These are phyloP conservation scores for Adansonia madagascariensis DNA, from an alignment of 441 rosid genomes.

Conservation along the genomic window DNA sequence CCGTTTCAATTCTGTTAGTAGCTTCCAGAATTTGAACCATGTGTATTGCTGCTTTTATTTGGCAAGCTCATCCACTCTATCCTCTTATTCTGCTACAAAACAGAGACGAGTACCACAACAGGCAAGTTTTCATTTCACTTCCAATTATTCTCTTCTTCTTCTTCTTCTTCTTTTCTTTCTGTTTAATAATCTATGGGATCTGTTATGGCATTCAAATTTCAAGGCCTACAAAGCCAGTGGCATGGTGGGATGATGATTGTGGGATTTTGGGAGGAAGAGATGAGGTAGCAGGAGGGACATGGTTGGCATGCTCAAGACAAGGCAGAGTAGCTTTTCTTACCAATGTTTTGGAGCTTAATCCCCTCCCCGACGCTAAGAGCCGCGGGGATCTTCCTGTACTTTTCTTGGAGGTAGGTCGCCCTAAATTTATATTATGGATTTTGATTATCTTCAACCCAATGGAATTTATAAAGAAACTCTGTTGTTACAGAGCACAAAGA, in stretches of 20 bases:
- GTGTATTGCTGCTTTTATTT: slow-evolving; percentile 70
- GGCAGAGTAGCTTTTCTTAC: slow-evolving; percentile 72
- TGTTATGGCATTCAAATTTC: background rate
- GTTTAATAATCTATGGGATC: background rate
- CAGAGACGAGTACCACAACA: slow-evolving; percentile 71
- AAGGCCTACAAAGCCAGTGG: slow-evolving; percentile 62
- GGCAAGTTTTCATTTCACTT: slow-evolving; percentile 36
- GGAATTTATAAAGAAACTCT: background rate
- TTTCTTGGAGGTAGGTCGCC: slow-evolving; percentile 53
- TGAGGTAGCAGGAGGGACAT: slow-evolving; percentile 69
- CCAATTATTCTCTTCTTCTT: background rate
- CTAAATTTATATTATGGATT: background rate
- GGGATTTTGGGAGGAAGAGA: slow-evolving; percentile 68
- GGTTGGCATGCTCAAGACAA: slow-evolving; percentile 61
- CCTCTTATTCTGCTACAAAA: slow-evolving; percentile 64
- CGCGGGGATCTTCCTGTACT: slow-evolving; percentile 70
- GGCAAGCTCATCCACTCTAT: slow-evolving; percentile 73
- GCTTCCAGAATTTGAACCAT: slow-evolving; percentile 28
- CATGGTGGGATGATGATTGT: slow-evolving; percentile 59
- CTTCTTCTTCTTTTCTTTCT: background rate
- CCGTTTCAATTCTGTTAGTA: too few relatives aligned
- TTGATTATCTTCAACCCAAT: too few relatives aligned
- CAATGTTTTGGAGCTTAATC: slow-evolving; percentile 65
- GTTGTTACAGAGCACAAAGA: slow-evolving; percentile 47
- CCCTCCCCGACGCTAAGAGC: slow-evolving; percentile 48